phyloP scores from a whole-genome alignment of 2,329 filamentous ascomycete species.

The Claviceps cyperi region DNA sequence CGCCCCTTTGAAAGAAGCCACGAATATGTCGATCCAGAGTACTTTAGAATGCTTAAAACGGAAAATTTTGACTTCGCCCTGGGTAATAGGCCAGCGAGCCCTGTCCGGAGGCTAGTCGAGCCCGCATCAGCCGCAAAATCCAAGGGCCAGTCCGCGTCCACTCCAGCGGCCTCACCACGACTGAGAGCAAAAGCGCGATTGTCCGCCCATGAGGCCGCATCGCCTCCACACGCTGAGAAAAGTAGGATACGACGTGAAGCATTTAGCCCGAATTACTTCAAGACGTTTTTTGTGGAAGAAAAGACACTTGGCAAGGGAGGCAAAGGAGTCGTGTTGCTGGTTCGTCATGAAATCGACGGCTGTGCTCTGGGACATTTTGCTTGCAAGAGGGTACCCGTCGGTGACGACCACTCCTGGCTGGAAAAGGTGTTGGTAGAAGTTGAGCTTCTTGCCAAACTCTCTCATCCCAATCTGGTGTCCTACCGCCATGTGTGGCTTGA shows the following conservation, averaged over 20 bases:
- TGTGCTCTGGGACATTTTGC: slow-evolving; percentile 83
- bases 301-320: slow-evolving; percentile 75
- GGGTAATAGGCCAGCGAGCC: slow-evolving; percentile 33
- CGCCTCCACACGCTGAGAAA: slow-evolving; percentile 30
- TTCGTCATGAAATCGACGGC: slow-evolving; percentile 81
- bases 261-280: slow-evolving; percentile 87
- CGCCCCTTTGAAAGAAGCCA: slow-evolving; percentile 22
- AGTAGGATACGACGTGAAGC: slow-evolving; percentile 73
- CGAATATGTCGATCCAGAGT: slow-evolving; percentile 76
- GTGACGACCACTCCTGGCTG: slow-evolving; percentile 87
- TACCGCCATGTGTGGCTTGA: slow-evolving; percentile 98
- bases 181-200: slow-evolving; percentile 28
- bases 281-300: slow-evolving; percentile 84
- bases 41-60: slow-evolving; percentile 82
- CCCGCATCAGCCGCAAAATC: slow-evolving; percentile 21
- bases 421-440: slow-evolving; percentile 91
- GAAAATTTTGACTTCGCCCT: slow-evolving; percentile 30
- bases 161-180: slow-evolving; percentile 9
- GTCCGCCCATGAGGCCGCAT: slow-evolving; percentile 36
- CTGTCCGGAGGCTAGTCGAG: slow-evolving; percentile 38
- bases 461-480: slow-evolving; percentile 87
- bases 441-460: slow-evolving; percentile 77
- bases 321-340: slow-evolving; percentile 88
- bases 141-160: slow-evolving; percentile 7
- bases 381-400: slow-evolving; percentile 91